Base-by-base conservation (phyloP, 176 grass and related monocot species). In the Ampelocalamus luodianensis region DNA sequence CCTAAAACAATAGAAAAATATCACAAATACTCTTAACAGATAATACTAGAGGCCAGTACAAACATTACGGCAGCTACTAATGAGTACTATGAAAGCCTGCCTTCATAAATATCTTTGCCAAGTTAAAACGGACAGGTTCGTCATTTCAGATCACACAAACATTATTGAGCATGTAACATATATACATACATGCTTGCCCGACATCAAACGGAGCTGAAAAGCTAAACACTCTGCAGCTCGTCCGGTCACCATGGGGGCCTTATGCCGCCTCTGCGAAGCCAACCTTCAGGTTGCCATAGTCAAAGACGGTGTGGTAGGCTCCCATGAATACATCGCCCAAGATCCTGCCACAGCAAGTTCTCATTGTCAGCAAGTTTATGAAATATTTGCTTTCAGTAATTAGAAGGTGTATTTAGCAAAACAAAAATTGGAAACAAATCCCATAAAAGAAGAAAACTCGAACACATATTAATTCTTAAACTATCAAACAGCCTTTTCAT, bases 261-360 rank as follows among this genome's bases (percentile, higher is more conserved):
- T 91, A 91, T 37, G 91, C 89, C 10, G 96, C 85, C 80, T 87
- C 85, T 0, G 93, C 93, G 27, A 98, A 98, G 49, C 96, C 93
- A 26, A 98, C 85, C 76, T 80, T 98, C 68, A 88, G 56, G 23
- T 98, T 95, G 44, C 93, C 93, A 18, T 98, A 98, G 81, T 98
- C 93, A 36, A 95, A 98, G 18, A 98, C 93, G 1, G 96, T 98
- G 81, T 95, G 93, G 61, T 95, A 98, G 43, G 69, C 91, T 89
- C 93, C 96, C 96, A 98, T 98, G 83, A 98, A 95, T 50, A 98
- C 72, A 78, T 95, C 93, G 10, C 96, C 96, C 83, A 98, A 82
- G 24, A 98, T 95, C 93, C 93, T 98, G 83, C 46, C 53, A 15
- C 34, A 75, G 0, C 59, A 67, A 62, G 0, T 64, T 40, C 23